Percentiles rank a stretch among this genome's conserved stretches.
Evolutionary conservation across 495 filamentous ascomycete genomes (phyloP).

Genomic region (Mytilinidion resinicola): DNA sequence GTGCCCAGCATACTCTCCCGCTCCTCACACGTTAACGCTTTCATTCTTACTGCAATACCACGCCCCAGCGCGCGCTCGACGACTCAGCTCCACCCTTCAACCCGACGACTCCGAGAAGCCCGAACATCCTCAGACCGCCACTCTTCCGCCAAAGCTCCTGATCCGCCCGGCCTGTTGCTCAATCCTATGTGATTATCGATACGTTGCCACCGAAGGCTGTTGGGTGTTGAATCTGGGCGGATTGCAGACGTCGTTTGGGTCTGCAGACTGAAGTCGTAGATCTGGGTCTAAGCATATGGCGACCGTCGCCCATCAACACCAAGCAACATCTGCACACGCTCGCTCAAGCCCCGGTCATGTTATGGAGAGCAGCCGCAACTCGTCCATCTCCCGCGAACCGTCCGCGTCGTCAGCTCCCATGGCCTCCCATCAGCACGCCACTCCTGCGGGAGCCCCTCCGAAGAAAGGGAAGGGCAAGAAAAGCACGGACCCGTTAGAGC

Average conservation of each 20-base stretch:
- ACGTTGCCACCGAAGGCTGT: not conserved
- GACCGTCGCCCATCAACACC: conserved; percentile 26
- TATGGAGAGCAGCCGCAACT: conserved; percentile 25
- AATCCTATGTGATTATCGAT: not conserved
- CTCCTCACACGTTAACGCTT: too few species aligned
- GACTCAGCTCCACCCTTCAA: not conserved
- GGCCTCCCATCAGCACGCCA: conserved; percentile 33
- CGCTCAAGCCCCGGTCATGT: conserved; percentile 14
- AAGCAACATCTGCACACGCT: conserved; percentile 9
- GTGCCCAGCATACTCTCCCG: too few species aligned
- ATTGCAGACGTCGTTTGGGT: conserved; percentile 17
- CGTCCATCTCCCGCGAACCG: conserved; percentile 16
- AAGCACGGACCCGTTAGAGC: conserved; percentile 67
- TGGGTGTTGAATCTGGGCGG: not conserved
- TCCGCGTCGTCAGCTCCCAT: conserved; percentile 21
- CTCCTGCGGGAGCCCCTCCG: conserved; percentile 36
- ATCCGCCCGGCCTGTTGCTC: not conserved
- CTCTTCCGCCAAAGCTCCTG: not conserved
- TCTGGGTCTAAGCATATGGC: conserved; percentile 17
- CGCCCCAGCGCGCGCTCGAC: not conserved
- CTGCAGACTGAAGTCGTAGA: not conserved
- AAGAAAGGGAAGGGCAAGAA: conserved; percentile 50
- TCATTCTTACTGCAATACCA: not conserved
- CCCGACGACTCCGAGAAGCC: not conserved
- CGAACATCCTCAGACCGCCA: not conserved